phyloP scores from a whole-genome alignment of 192 early-diverging fungal genomes.

The Coemansia sp. region DNA sequence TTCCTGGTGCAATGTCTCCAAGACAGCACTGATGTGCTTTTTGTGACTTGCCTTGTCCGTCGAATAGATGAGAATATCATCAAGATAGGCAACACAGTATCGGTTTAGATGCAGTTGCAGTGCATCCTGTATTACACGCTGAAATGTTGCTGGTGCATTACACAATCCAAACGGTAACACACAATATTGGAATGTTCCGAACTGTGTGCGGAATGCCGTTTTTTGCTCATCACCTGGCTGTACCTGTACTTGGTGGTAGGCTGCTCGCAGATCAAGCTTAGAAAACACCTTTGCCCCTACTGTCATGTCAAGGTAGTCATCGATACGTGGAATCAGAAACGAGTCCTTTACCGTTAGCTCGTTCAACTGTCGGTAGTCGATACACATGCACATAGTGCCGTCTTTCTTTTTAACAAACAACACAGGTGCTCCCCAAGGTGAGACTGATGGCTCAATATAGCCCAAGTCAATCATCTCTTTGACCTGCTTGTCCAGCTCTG shows the following conservation, averaged over 20 bases:
- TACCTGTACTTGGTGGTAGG: constrained; percentile 52
- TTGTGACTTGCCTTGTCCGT: background rate
- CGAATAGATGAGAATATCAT: background rate
- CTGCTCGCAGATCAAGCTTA: constrained; percentile 43
- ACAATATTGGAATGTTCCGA: constrained; percentile 50
- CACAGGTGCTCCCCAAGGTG: constrained; percentile 40
- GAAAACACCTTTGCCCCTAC: constrained; percentile 21
- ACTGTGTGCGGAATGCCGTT: constrained; percentile 48
- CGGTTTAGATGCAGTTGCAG: constrained; percentile 39
- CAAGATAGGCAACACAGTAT: constrained; percentile 12
- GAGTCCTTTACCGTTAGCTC: constrained; percentile 40
- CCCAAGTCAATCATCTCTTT: background rate
- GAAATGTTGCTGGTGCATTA: constrained; percentile 62
- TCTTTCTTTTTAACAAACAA: constrained; percentile 58
- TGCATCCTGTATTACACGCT: constrained; percentile 34
- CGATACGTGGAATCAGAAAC: constrained; percentile 46
- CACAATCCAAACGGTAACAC: constrained; percentile 65
- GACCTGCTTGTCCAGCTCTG: too few species aligned
- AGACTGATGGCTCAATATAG: constrained; percentile 14
- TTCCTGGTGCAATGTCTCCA: background rate
- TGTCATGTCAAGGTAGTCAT: constrained; percentile 33
- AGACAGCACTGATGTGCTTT: background rate
- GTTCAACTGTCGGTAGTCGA: constrained; percentile 58
- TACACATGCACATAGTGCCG: constrained; percentile 35
- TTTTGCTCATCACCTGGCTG: constrained; percentile 33